Evolutionary conservation across 192 early-diverging fungal genomes (phyloP).

Genomic region (Backusella parvicylindrica): DNA sequence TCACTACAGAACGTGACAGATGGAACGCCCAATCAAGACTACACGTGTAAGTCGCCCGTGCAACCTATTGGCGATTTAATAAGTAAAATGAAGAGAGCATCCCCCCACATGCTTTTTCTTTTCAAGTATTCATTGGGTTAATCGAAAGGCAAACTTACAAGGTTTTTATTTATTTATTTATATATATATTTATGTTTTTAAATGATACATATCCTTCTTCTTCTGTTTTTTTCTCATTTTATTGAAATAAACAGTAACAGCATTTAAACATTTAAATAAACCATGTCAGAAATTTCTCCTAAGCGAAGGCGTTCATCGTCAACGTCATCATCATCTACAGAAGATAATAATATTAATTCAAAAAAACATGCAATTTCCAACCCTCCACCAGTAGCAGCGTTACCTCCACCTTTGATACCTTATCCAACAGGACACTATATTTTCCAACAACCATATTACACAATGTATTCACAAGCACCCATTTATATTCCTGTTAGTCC

Average conservation of each 20-base stretch:
- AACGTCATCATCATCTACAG: not conserved
- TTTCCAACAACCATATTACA: conserved; percentile 2
- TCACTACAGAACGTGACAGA: conserved; percentile 11
- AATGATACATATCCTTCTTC: not conserved
- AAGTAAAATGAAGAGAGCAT: not conserved
- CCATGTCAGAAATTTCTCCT: not conserved
- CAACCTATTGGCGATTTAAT: not conserved
- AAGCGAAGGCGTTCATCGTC: conserved; percentile 4
- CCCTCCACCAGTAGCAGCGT: not conserved
- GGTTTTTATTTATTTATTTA: not conserved
- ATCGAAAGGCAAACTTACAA: not conserved
- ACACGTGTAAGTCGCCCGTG: not conserved
- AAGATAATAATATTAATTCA: not conserved
- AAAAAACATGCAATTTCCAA: not conserved
- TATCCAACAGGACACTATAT: conserved; percentile 4
- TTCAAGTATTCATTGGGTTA: not conserved
- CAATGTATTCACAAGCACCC: conserved; percentile 1
- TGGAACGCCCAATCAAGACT: conserved; percentile 7
- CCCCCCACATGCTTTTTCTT: not conserved
- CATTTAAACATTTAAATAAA: not conserved
- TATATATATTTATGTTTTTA: not conserved
- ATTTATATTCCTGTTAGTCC: conserved; percentile 9
- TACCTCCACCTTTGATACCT: conserved; percentile 5
- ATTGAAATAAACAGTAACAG: not conserved
- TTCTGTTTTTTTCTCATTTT: not conserved